phyloP scores from a whole-genome alignment of 352 stramenopile species.

The Plasmopara viticola region DNA sequence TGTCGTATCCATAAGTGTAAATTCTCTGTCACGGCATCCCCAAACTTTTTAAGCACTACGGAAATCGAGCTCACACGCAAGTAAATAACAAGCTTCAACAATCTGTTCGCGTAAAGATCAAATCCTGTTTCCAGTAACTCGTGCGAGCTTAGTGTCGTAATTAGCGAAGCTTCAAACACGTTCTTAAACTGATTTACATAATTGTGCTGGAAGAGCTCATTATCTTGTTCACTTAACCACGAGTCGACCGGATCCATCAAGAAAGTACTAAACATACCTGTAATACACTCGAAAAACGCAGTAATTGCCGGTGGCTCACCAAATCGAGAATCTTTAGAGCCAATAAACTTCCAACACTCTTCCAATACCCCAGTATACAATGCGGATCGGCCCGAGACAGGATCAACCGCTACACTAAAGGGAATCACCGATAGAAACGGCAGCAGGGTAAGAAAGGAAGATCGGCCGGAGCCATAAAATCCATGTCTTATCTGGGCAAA shows the following conservation, averaged over 20 bases:
- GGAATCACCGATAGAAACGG: constrained; percentile 73
- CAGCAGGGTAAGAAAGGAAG: constrained; percentile 62
- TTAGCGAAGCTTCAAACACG: constrained; percentile 36
- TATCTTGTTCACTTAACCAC: constrained; percentile 26
- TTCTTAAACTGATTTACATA: constrained; percentile 73
- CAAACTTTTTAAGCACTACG: constrained; percentile 19
- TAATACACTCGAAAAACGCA: constrained; percentile 70
- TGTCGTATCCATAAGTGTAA: constrained; percentile 38
- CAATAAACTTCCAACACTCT: constrained; percentile 65
- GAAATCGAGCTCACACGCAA: constrained; percentile 31
- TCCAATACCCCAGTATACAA: constrained; percentile 63
- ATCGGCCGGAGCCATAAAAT: constrained; percentile 64
- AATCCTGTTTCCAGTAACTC: constrained; percentile 32
- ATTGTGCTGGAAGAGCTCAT: constrained; percentile 15
- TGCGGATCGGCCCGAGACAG: constrained; percentile 28
- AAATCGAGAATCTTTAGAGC: constrained; percentile 45
- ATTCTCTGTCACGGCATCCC: constrained; percentile 23
- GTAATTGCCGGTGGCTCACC: constrained; percentile 48
- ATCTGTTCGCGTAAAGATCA: constrained; percentile 30
- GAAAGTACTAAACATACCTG: constrained; percentile 62
- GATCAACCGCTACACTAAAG: constrained; percentile 44
- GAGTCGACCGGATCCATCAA: constrained; percentile 30
- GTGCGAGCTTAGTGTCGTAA: constrained; percentile 30
- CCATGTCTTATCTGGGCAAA: constrained; percentile 72
- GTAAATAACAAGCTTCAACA: constrained; percentile 40